Evolutionary conservation across 2,329 filamentous ascomycete genomes (phyloP), one percentile per base, ranked within the genome.

Genomic region (Pseudogymnoascus sp.): DNA sequence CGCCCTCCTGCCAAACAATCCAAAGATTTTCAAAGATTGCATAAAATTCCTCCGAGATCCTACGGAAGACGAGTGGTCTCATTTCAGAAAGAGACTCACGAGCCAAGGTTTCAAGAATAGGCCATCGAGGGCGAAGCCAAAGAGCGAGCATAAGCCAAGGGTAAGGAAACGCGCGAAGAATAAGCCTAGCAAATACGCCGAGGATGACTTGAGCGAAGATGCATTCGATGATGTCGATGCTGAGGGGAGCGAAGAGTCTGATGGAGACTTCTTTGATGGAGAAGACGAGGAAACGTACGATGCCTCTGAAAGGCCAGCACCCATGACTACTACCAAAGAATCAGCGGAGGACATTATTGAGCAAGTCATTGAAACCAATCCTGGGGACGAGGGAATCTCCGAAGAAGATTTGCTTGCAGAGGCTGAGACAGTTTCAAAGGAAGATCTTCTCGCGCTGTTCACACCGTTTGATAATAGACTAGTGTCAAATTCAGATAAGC

Each of bases 1-100:
- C 3, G 82, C 81, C 3, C 78, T 76, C 35, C 77, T 82, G 9
- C 37, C 30, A 13, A 35, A 60, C 35, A 74, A 76, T 13, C 75
- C 77, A 33, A 77, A 77, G 59, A 72, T 84, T 5, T 84, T 80
- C 72, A 83, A 82, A 64, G 82, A 85, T 64, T 85, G 83, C 64
- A 75, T 85, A 62, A 82, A 81, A 63, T 84, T 79, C 60, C 71
- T 79, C 52, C 74, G 82, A 45, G 80, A 84, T 5, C 76, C 83
- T 30, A 81, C 77, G 10, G 66, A 76, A 1, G 77, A 79, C 12
- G 82, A 85, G 63, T 84, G 82, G 82, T 73, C 75, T 5, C 71
- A 76, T 15, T 82, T 80, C 0, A 81, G 76, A 1, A 76, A 74
- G 55, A 74, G 66, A 58, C 66, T 63, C 55, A 68, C 69, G 59